These are phyloP conservation scores for Penicillium sp. DNA, from an alignment of 2,329 filamentous ascomycete genomes.

Conservation along the genomic window DNA sequence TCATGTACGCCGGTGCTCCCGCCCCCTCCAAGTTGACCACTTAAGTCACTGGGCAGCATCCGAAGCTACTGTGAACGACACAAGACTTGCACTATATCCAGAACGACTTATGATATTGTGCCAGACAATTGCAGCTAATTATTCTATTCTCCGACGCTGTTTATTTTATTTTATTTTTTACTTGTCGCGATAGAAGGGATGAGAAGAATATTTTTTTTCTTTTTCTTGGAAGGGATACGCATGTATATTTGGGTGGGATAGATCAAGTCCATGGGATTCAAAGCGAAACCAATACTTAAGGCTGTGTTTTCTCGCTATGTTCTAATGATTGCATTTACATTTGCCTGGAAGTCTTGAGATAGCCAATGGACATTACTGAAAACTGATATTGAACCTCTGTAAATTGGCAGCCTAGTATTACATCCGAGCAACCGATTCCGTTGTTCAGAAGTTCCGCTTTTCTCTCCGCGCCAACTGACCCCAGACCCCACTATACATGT, in stretches of 20 bases:
- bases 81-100: background rate
- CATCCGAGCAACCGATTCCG: background rate
- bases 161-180: slow-evolving; percentile 2
- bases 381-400: background rate
- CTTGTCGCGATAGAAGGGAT: slow-evolving; percentile 20
- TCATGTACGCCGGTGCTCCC: slow-evolving; percentile 23
- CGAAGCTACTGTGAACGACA: background rate
- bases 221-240: slow-evolving; percentile 16
- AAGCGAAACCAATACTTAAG: slow-evolving; percentile 15
- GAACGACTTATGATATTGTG: slow-evolving; percentile 5
- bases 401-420: background rate
- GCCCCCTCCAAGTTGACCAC: slow-evolving; percentile 13
- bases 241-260: slow-evolving; percentile 27
- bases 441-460: background rate
- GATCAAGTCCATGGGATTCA: slow-evolving; percentile 13
- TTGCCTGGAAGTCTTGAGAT: slow-evolving; percentile 17
- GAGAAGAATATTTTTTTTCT: slow-evolving; percentile 11
- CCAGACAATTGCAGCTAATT: slow-evolving; percentile 3
- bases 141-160: slow-evolving; percentile 4
- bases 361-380: slow-evolving; percentile 16
- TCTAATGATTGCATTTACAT: slow-evolving; percentile 19
- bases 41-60: slow-evolving; percentile 6
- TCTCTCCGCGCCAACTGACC: background rate
- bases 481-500: background rate
- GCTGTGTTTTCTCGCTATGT: slow-evolving; percentile 11